Conservation (phyloP, 2,329 filamentous ascomycete genomes). For the Fusarium sp. region DNA sequence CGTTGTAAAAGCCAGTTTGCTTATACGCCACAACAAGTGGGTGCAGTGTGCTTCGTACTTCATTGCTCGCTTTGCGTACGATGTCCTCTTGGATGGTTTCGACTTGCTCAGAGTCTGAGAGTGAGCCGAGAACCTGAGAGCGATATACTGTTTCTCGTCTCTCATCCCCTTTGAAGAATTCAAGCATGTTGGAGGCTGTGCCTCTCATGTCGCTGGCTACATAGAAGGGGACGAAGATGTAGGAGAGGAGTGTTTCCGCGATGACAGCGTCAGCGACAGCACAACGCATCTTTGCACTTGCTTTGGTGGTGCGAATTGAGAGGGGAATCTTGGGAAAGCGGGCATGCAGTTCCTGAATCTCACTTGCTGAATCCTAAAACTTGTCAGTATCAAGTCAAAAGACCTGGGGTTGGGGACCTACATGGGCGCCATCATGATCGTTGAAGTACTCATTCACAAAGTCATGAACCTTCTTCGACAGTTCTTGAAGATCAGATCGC, state of each 20-base stretch:
- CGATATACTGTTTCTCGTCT: constrained; percentile 45
- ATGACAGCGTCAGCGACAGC: constrained; percentile 48
- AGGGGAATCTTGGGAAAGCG: constrained; percentile 46
- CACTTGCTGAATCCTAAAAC: constrained; percentile 33
- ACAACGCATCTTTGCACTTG: constrained; percentile 46
- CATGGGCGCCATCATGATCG: constrained; percentile 42
- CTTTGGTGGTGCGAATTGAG: constrained; percentile 35
- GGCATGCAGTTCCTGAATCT: constrained; percentile 41
- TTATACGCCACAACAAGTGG: constrained; percentile 42
- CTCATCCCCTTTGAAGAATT: constrained; percentile 45
- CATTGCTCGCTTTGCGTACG: constrained; percentile 44
- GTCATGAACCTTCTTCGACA: constrained; percentile 43
- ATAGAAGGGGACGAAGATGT: constrained; percentile 51
- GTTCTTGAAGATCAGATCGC: constrained; percentile 40
- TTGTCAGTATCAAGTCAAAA: neutral
- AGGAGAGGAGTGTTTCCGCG: constrained; percentile 36
- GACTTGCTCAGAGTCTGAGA: constrained; percentile 34
- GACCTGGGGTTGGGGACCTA: neutral
- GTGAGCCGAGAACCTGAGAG: constrained; percentile 46
- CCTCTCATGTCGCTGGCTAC: constrained; percentile 30
- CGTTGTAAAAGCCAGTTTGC: constrained; percentile 43
- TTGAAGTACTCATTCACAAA: constrained; percentile 48
- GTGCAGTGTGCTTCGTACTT: constrained; percentile 38
- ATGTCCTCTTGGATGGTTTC: constrained; percentile 42
- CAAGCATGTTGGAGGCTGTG: constrained; percentile 37